Evolutionary conservation across 257 asterid species (phyloP), one percentile per base, ranked within the genome.

Genomic region (Ehretia macrophylla): DNA sequence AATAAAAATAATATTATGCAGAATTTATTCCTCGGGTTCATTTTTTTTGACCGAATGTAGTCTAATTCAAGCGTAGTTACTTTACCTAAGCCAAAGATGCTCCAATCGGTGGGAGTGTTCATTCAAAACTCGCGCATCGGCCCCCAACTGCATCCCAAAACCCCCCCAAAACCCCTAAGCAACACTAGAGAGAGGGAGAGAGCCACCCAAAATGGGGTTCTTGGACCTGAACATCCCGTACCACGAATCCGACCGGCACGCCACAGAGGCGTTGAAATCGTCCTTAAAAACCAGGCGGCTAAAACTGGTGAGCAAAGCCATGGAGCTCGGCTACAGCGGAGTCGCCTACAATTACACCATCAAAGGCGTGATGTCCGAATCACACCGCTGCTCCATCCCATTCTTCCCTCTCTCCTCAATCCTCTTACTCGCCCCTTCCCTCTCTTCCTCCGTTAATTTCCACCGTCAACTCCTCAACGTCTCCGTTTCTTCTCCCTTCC

Each of bases 181-280:
- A 6, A 38, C 44, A 38, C 44, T 38, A 38, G 11, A 38, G 11
- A n/a, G n/a, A n/a, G n/a, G n/a, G n/a, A n/a, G n/a, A n/a, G n/a
- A n/a, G n/a, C n/a, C n/a, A n/a, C n/a, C n/a, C 11, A 5, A 38
- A n/a, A 92, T 86, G 97, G 91, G 85, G 39, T 92, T 75, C 75
- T 86, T 92, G 75, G 99, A 88, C 72, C 71, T 92, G 56, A 79
- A 72, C 81, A 75, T 88, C 32, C 94, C 96, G 16, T 86, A 81
- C 79, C 63, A 65, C 11, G 97, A 88, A 59, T 83, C 95, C 58
- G 94, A 81, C 66, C 85, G 88, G 70, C 73, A 73, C 37, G 71
- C 60, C 73, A 65, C 69, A 62, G 80, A 81, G 12, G 35, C 38
- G 44, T 17, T 19, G 58, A 88, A 76, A 62, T 59, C 85, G 58